Base-by-base conservation (phyloP, 352 stramenopile species). In the Saprolegnia parasitica region DNA sequence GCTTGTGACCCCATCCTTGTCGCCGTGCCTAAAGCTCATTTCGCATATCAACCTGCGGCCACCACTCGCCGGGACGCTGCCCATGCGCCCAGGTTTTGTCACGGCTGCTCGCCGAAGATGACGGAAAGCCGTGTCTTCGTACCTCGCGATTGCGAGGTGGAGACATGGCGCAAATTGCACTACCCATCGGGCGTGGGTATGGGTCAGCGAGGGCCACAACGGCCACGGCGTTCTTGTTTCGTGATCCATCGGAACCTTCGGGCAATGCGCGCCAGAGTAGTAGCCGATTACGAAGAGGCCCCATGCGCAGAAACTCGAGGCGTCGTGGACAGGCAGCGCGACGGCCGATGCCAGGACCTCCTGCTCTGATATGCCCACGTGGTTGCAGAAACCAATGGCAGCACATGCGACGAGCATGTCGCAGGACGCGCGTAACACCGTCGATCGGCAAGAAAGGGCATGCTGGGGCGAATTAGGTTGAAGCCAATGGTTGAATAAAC, bases 401-500 rank as follows among this genome's bases (percentile, higher is more conserved):
- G 24, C 35, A 60, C 52, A 11, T 11, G 52, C 20, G 11, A 15
- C 52, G 20, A 60, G 24, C 11, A 4, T 60, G 52, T 60, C 52
- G 52, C 29, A 35, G 20, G 24, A 60, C 52, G 20, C 11, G 11
- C 13, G 35, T 42, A 60, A 40, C 35, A 24, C 3, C 1, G 42
- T 15, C 18, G 11, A n/a, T 15, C 13, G 13, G 42, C 3, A n/a
- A 49, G 42, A 49, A 49, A 49, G 42, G 42, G 18, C 8, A 49
- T 49, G 10, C 18, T 49, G 42, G 18, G 42, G 13, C 13, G 13
- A n/a, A 49, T n/a, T n/a, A 49, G 42, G 18, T 49, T 49, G 42
- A 49, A 49, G 42, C 13, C 13, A 16, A 16, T 21, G 16, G 52
- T 60, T 24, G 52, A 60, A 60, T 60, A 60, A 60, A 60, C 52